These are phyloP conservation scores for Annulohypoxylon bovei DNA, from an alignment of 495 filamentous ascomycete species.

Conservation along the genomic window DNA sequence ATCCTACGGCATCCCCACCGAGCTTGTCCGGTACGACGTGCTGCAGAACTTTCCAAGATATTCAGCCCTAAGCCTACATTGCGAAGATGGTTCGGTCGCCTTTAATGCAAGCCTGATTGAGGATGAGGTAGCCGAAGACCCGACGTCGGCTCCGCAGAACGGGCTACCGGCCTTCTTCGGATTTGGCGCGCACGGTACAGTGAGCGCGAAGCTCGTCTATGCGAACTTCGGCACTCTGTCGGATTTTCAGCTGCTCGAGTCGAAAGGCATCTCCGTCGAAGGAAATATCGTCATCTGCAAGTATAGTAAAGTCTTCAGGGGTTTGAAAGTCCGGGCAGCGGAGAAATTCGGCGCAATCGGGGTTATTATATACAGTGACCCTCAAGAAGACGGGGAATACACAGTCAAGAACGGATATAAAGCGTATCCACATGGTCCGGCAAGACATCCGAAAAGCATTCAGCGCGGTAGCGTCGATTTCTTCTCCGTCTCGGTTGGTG, in stretches of 20 bases:
- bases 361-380: conserved; percentile 79
- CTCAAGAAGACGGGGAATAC: conserved; percentile 79
- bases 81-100: background rate
- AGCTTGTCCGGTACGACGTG: conserved; percentile 22
- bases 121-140: conserved; percentile 18
- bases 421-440: conserved; percentile 80
- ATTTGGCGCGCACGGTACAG: conserved; percentile 81
- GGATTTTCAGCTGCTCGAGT: conserved; percentile 77
- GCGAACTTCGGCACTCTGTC: conserved; percentile 77
- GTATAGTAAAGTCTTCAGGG: conserved; percentile 80
- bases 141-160: conserved; percentile 11
- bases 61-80: conserved; percentile 6
- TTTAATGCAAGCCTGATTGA: conserved; percentile 20
- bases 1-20: conserved; percentile 16
- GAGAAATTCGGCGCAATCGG: conserved; percentile 83
- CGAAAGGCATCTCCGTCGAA: conserved; percentile 70
- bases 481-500: conserved; percentile 62
- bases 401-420: conserved; percentile 76
- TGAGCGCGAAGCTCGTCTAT: conserved; percentile 71
- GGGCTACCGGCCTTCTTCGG: conserved; percentile 74
- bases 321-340: conserved; percentile 81
- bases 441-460: conserved; percentile 78
- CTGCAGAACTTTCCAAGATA: conserved; percentile 17
- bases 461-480: conserved; percentile 83
- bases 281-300: conserved; percentile 82